phyloP scores from a whole-genome alignment of 1,284 basidiomycete species.

The Ustanciosporium gigantosporum region DNA sequence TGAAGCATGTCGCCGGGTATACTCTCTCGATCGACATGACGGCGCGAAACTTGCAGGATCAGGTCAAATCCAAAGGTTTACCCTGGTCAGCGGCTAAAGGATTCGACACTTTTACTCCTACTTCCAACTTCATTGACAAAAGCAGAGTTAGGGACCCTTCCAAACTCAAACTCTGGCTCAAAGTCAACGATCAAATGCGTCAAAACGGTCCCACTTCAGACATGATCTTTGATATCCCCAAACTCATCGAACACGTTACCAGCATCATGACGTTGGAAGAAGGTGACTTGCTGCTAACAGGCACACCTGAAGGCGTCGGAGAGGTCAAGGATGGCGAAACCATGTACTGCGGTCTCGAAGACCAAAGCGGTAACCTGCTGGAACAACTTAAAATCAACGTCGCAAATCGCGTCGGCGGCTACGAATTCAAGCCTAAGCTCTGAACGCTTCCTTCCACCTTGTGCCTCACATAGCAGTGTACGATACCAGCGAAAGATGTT shows the following conservation, averaged over 20 bases:
- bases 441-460: too few relatives aligned
- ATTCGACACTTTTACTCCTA: constrained; percentile 84
- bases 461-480: too few relatives aligned
- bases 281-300: constrained; percentile 62
- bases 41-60: constrained; percentile 90
- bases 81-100: constrained; percentile 93
- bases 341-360: constrained; percentile 75
- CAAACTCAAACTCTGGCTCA: constrained; percentile 75
- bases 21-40: constrained; percentile 94
- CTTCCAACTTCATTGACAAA: constrained; percentile 78
- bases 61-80: constrained; percentile 85
- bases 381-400: constrained; percentile 72
- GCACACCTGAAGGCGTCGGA: constrained; percentile 79
- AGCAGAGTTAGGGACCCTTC: constrained; percentile 72
- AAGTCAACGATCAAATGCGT: constrained; percentile 80
- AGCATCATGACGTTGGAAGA: constrained; percentile 94
- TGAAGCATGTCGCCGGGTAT: constrained; percentile 85
- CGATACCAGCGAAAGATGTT: too few relatives aligned
- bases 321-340: constrained; percentile 76
- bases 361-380: constrained; percentile 68
- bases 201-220: constrained; percentile 83
- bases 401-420: constrained; percentile 71
- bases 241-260: constrained; percentile 87
- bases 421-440: constrained; percentile 65
- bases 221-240: constrained; percentile 91